phyloP scores from a whole-genome alignment of 148 eudicot species.

The Tetragonia tetragonoides region DNA sequence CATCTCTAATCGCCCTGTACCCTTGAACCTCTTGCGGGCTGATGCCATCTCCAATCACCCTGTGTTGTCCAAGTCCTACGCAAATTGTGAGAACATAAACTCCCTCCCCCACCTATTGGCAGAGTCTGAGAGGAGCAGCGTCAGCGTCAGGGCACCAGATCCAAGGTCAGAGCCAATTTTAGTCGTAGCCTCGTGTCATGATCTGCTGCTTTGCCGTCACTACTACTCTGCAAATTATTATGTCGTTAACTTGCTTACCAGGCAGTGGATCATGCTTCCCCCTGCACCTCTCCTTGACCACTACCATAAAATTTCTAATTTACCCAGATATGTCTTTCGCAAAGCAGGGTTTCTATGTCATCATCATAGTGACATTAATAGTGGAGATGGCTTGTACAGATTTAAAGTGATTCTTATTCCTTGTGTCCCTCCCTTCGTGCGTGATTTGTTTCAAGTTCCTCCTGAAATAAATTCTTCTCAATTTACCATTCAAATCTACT shows the following conservation, averaged over 20 bases:
- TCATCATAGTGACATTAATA: constrained; percentile 1
- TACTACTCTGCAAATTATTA: background rate
- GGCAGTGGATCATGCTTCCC: constrained; percentile 16
- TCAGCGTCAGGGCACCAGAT: background rate
- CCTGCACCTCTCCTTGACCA: background rate
- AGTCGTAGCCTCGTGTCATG: constrained; percentile 6
- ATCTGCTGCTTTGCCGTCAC: constrained; percentile 6
- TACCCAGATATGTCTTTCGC: background rate
- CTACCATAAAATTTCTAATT: no score
- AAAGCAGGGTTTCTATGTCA: background rate
- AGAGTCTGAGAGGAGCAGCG: background rate
- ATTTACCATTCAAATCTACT: background rate
- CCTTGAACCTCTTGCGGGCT: background rate
- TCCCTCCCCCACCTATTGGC: background rate
- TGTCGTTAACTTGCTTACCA: constrained; percentile 18
- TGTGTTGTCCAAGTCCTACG: background rate
- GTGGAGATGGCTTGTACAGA: constrained; percentile 13
- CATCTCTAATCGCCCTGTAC: constrained; percentile 1
- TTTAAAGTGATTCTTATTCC: constrained; percentile 14
- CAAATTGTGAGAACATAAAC: background rate
- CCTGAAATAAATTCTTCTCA: background rate
- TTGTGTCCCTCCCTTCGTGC: background rate
- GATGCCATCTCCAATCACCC: constrained; percentile 16
- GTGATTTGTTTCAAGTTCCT: background rate
- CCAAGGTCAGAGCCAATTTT: background rate